Evolutionary conservation across 1,284 basidiomycete species (phyloP).

Genomic region (Boletus semigastroideus): DNA sequence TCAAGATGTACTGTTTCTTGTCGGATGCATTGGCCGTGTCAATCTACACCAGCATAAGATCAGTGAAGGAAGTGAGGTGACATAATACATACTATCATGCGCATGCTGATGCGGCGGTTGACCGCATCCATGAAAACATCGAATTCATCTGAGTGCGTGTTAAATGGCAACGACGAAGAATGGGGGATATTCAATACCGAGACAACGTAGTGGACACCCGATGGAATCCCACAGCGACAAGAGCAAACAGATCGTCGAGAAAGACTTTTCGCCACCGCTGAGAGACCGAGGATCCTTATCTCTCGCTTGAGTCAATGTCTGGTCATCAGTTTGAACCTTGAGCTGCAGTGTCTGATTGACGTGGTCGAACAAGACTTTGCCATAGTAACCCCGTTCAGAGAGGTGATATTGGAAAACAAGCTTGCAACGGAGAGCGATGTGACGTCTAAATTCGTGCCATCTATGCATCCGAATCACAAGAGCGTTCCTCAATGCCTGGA

Average conservation of each 20-base stretch:
- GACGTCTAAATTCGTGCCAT: constrained; percentile 87
- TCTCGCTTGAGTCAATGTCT: constrained; percentile 56
- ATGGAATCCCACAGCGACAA: constrained; percentile 95
- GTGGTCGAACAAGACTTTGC: constrained; percentile 87
- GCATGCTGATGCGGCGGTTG: constrained; percentile 89
- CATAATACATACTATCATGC: constrained; percentile 73
- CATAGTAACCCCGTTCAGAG: constrained; percentile 82
- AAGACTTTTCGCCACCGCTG: constrained; percentile 95
- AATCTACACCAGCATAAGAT: constrained; percentile 49
- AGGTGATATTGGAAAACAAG: constrained; percentile 82
- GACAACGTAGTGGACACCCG: constrained; percentile 89
- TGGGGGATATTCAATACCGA: constrained; percentile 58
- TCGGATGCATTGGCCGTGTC: constrained; percentile 83
- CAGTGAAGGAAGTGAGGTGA: background rate
- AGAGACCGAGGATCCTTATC: constrained; percentile 83
- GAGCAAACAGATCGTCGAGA: constrained; percentile 92
- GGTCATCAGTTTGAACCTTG: constrained; percentile 79
- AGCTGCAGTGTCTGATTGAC: constrained; percentile 63
- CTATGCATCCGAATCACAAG: constrained; percentile 63
- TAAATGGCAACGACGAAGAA: background rate
- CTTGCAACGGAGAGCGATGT: constrained; percentile 85
- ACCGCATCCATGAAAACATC: constrained; percentile 97
- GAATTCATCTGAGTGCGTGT: constrained; percentile 65
- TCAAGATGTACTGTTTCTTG: constrained; percentile 88
- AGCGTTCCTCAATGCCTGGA: constrained; percentile 62